A percentile compares a stretch with the other conserved stretches of the same genome.
Evolutionary conservation across 2,329 filamentous ascomycete species (phyloP).

Genomic region (Fusarium subglutinans): DNA sequence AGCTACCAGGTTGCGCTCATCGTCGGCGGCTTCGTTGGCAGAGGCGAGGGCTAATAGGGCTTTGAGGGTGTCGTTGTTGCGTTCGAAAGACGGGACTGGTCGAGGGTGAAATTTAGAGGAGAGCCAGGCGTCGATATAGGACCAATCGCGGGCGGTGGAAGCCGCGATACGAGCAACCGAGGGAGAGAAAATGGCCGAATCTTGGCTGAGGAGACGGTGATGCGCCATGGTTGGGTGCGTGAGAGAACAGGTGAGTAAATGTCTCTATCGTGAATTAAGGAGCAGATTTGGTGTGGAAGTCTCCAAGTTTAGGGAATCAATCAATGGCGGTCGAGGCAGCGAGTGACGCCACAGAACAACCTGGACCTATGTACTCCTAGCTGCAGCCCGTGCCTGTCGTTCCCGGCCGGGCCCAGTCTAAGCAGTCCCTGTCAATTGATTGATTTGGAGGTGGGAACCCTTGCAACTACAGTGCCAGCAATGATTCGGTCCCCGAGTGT

Average conservation of each 20-base stretch:
- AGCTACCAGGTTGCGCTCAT: conserved; percentile 68
- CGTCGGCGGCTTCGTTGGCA: conserved; percentile 80
- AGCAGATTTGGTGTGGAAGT: neutral
- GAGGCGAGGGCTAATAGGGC: conserved; percentile 77
- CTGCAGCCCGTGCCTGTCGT: neutral
- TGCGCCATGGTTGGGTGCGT: conserved; percentile 31
- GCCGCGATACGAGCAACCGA: conserved; percentile 78
- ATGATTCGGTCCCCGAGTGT: conserved; percentile 5
- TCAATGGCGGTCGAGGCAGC: neutral
- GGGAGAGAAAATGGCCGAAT: conserved; percentile 71
- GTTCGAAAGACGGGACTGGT: conserved; percentile 78
- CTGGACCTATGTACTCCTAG: neutral
- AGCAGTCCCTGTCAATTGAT: neutral
- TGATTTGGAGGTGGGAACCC: neutral
- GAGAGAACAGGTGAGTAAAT: neutral
- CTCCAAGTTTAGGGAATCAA: neutral
- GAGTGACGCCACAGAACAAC: conserved; percentile 26
- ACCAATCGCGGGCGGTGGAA: conserved; percentile 90
- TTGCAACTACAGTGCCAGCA: neutral
- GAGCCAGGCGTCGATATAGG: conserved; percentile 86
- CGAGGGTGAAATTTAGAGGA: conserved; percentile 72
- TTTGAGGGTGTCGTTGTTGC: conserved; percentile 84
- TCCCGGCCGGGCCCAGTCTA: neutral
- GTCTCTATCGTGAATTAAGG: neutral
- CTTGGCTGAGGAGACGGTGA: conserved; percentile 39